Evolutionary conservation across 2,329 filamentous ascomycete genomes (phyloP).

Genomic region (Aspergillus fumigatus): DNA sequence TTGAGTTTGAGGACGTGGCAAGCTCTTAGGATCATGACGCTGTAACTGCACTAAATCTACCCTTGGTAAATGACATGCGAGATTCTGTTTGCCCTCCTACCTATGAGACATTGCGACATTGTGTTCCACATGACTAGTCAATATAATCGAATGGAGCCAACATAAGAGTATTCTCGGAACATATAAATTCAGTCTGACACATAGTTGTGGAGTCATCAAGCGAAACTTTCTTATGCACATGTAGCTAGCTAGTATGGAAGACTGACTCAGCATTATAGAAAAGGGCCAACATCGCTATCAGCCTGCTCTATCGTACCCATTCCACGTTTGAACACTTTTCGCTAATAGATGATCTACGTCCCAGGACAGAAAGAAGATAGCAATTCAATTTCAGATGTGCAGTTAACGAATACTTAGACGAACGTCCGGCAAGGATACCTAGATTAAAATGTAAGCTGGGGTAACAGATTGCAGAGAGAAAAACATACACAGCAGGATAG

Average conservation of each 20-base stretch:
- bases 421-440: conserved; percentile 47
- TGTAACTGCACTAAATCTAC: neutral
- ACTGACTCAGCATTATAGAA: neutral
- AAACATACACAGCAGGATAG: conserved; percentile 65
- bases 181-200: neutral
- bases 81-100: neutral
- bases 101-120: neutral
- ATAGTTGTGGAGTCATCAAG: neutral
- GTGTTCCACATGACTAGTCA: neutral
- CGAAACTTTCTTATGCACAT: neutral
- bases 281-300: neutral
- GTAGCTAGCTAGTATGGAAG: neutral
- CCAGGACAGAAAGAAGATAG: neutral
- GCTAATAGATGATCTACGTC: neutral
- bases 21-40: neutral
- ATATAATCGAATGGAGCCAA: neutral
- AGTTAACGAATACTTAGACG: conserved; percentile 25
- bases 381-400: conserved; percentile 6
- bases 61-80: neutral
- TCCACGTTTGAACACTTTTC: neutral
- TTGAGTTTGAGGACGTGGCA: neutral
- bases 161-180: neutral
- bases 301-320: neutral
- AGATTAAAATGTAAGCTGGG: conserved; percentile 10
- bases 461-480: conserved; percentile 20